phyloP scores from a whole-genome alignment of 108 stramenopile genomes.

The Cyclotella choctawhatcheeana region DNA sequence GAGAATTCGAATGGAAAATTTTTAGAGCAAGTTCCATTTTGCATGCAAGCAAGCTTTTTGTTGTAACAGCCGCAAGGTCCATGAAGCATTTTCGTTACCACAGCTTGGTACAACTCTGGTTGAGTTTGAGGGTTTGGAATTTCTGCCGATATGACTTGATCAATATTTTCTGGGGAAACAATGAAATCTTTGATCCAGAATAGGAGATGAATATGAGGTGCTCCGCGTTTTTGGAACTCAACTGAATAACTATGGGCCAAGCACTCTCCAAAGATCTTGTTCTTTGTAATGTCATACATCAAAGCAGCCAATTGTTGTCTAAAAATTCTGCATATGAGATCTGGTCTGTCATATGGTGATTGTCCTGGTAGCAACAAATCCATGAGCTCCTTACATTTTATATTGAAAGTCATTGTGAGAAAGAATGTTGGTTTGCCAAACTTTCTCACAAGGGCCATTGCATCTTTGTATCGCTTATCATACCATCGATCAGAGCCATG shows the following conservation, averaged over 20 bases:
- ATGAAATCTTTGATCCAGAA: constrained; percentile 8
- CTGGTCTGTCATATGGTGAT: constrained; percentile 32
- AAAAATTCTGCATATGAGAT: constrained; percentile 25
- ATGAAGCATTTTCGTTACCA: constrained; percentile 10
- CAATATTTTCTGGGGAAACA: constrained; percentile 11
- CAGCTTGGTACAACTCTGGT: constrained; percentile 11
- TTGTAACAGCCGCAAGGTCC: constrained; percentile 12
- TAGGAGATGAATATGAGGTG: constrained; percentile 12
- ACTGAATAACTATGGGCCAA: not conserved
- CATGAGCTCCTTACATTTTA: constrained; percentile 30
- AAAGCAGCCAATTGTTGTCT: not conserved
- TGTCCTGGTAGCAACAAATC: constrained; percentile 16
- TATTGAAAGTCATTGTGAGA: constrained; percentile 28
- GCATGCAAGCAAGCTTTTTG: not conserved
- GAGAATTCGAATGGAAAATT: not conserved
- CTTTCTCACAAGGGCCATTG: constrained; percentile 22
- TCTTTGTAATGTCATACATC: not conserved
- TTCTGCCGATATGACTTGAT: constrained; percentile 25
- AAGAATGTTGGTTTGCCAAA: constrained; percentile 33
- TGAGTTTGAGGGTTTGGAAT: constrained; percentile 21
- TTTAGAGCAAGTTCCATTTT: not conserved
- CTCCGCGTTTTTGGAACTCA: constrained; percentile 26
- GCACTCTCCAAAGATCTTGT: not conserved
- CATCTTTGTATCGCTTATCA: constrained; percentile 14
- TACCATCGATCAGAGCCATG: constrained; percentile 9